Base-by-base conservation (phyloP, 1,139 yeast genomes). In the Geotrichum europaeum region DNA sequence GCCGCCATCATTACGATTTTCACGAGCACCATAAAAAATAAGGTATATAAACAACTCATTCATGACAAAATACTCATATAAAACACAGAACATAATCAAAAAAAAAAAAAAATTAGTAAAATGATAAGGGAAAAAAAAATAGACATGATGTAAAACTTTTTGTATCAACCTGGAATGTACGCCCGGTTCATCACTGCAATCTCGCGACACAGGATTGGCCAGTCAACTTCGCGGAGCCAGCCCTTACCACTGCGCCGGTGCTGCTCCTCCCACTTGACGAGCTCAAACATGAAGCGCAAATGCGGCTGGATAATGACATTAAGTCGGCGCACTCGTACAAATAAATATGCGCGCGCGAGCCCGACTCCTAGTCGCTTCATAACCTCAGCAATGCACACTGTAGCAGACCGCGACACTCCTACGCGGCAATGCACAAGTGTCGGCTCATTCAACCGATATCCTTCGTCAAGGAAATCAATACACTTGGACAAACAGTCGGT, bases 281-380 rank as follows among this genome's bases (percentile, higher is more conserved):
- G 78, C 68, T 91, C 97, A 72, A 88, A 90, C 83, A 91, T 88
- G 66, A 91, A 81, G 72, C 89, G 82, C 70, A 91, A 78, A 72
- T 90, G 91, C 4, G 97, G 98, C 73, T 91, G 97, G 64, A 92
- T 89, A 51, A 91, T 89, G 58, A 91, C 89, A 72, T 91, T 91
- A 67, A 91, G 80, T 55, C 98, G 78, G 59, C 96, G 81, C 5
- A 90, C 96, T 59, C 97, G 77, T 32, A 90, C 96, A 73, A 79
- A 86, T 68, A 90, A 75, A 70, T 90, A 91, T 2, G 96, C 92
- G 57, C 87, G 79, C 18, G 91, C 81, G 51, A 91, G 74, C 54
- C 85, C 84, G 62, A 89, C 78, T 34, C 82, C 77, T 62, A 84
- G 76, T 58, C 89, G 76, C 66, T 84, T 86, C 96, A 91, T 90